Evolutionary conservation across 768 basidiomycete genomes (phyloP), one percentile per base, ranked within the genome.

Genomic region (Kwoniella bestiolae): DNA sequence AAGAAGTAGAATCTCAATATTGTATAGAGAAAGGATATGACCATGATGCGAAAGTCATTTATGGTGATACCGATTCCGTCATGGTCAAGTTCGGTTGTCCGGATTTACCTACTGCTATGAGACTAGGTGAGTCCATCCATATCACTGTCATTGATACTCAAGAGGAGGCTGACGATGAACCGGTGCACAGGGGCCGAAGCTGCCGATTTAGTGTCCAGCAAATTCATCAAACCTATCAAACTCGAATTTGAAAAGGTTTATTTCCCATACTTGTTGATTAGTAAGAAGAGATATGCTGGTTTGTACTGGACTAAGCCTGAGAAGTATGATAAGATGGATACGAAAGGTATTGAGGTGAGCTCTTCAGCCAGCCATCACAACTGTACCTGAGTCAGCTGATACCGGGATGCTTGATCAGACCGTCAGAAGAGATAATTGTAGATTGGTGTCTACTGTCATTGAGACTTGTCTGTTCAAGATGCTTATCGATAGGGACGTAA

Each of bases 191-290:
- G 94, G 41, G 87, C 88, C 44, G 91, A 97, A 83, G 96, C 96
- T 2, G 96, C 96, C 0, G 88, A 91, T 16, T 85, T 91, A 16
- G 95, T 99, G 18, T 94, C 96, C 0, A 79, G 85, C 45, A 92
- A 93, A 80, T 99, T 99, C 79, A 83, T 94, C 73, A 89, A 90
- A 75, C 96, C 95, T 0, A 98, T 98, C 84, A 98, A 98, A 80
- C 87, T 99, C 28, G 95, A 99, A 81, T 99, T 99, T 82, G 96
- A 99, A 79, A 98, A 99, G 80, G 94, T 98, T 5, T 99, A 99
- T 82, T 98, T 91, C 80, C 96, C 96, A 4, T 99, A 98, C 81
- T 82, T 99, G 59, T 88, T 99, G 53, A 99, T 99, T 82, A 98
- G 85, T 85, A 99, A 99, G 83, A 99, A 99, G 83, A 89, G 96